Evolutionary conservation across 352 stramenopile genomes (phyloP), one percentile per base, ranked within the genome.

Genomic region (Pythium diclinum): DNA sequence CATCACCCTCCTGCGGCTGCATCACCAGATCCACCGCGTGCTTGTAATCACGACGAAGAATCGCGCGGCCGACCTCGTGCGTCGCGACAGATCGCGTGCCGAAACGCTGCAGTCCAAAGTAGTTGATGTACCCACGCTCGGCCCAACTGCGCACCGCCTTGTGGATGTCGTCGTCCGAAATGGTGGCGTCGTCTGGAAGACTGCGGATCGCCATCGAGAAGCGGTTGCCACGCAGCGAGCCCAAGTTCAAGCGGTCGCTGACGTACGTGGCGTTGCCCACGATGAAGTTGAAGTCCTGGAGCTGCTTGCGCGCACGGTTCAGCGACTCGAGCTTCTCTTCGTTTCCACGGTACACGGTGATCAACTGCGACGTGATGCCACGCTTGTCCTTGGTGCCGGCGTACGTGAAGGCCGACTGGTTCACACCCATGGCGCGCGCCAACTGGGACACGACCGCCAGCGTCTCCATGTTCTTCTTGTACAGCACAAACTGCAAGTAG

Each of bases 361-460:
- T 95, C 62, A 96, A 95, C 76, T 99, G 97, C 38, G 91, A 94
- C 16, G 96, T 98, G 57, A 98, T 90, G 9, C 91, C 97, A 36
- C 97, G 83, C 77, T 98, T 99, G 77, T 99, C 97, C 68, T 99
- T 99, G 49, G 97, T 98, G 17, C 96, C 97, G 21, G 95, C 95
- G 74, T 97, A 99, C 48, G 81, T 88, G 59, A 98, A 92, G 21
- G 77, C 65, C 34, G 85, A 83, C 13, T 85, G 72, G 52, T 81
- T 91, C 30, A 90, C 56, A 21, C 85, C 80, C 64, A 96, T 73
- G 13, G 80, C 73, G n/a, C 88, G 88, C 30, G 78, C 79, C 13
- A 97, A 59, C 65, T 95, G 87, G 51, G 85, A 79, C 71, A 96
- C 85, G 25, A 90, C 79, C 17, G 81, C 92, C 19, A 89, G 84